phyloP scores from a whole-genome alignment of 1,284 basidiomycete species.

The Moesziomyces sp. region DNA sequence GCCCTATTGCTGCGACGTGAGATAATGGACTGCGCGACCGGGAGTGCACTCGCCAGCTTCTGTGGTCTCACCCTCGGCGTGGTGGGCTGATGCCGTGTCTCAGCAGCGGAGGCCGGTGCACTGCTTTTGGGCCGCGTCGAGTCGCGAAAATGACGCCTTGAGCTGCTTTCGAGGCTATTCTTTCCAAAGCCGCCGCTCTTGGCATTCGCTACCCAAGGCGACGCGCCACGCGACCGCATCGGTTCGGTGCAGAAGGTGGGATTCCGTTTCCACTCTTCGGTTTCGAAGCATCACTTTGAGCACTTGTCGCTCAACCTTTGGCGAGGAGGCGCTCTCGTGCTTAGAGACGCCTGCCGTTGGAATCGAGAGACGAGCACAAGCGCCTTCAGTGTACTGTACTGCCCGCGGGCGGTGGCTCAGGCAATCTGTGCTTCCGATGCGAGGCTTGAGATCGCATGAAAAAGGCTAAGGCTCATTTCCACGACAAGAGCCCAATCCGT shows the following conservation, averaged over 20 bases:
- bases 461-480: background rate
- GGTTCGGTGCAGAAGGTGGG: background rate
- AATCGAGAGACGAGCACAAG: too few relatives aligned
- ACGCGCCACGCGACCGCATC: background rate
- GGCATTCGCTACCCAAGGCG: background rate
- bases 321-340: too few relatives aligned
- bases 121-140: too few relatives aligned
- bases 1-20: background rate
- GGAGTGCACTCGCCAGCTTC: background rate
- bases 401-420: background rate
- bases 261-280: background rate
- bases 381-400: background rate
- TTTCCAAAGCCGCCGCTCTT: background rate
- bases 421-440: background rate
- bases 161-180: background rate
- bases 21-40: background rate
- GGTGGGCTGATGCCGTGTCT: too few relatives aligned
- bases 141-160: background rate
- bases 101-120: too few relatives aligned
- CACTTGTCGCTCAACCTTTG: too few relatives aligned
- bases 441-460: slow-evolving; percentile 22
- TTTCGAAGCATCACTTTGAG: too few relatives aligned
- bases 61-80: too few relatives aligned
- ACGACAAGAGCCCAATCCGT: slow-evolving; percentile 1
- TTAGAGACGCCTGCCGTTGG: too few relatives aligned